Conservation (phyloP, 495 filamentous ascomycete genomes). For the Penicillium taxi region DNA sequence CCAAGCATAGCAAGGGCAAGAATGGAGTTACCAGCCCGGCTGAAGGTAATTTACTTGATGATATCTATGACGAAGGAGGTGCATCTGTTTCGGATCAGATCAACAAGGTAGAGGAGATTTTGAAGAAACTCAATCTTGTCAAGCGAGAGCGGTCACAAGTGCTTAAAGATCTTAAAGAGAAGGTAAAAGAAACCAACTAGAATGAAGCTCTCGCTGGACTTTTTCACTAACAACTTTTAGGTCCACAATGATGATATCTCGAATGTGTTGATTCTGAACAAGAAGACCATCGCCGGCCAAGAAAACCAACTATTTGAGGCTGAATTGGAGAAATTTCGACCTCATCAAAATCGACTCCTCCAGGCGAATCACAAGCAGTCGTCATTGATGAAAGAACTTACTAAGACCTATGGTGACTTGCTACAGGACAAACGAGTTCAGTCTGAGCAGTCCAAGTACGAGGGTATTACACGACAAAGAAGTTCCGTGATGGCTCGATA, state of each 20-base stretch:
- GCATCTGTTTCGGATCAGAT: slow-evolving; percentile 86
- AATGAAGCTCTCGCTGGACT: too few species aligned
- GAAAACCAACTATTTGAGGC: slow-evolving; percentile 86
- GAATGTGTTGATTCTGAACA: slow-evolving; percentile 92
- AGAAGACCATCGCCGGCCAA: slow-evolving; percentile 77
- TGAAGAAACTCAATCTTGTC: slow-evolving; percentile 85
- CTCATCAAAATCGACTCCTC: slow-evolving; percentile 82
- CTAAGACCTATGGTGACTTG: slow-evolving; percentile 75
- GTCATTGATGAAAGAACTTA: slow-evolving; percentile 90
- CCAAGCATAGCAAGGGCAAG: slow-evolving; percentile 53
- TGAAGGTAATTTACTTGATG: slow-evolving; percentile 78
- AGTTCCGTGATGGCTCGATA: slow-evolving; percentile 77
- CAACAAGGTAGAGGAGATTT: slow-evolving; percentile 74
- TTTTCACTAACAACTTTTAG: slow-evolving; percentile 35
- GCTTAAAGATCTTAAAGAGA: slow-evolving; percentile 93
- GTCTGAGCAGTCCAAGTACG: slow-evolving; percentile 90
- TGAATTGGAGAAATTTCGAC: slow-evolving; percentile 92
- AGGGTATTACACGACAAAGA: slow-evolving; percentile 74
- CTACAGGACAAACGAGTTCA: slow-evolving; percentile 92
- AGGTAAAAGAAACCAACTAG: slow-evolving; percentile 55
- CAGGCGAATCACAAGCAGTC: slow-evolving; percentile 93
- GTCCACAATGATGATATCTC: slow-evolving; percentile 95
- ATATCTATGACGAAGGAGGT: slow-evolving; percentile 75
- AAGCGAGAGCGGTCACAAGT: slow-evolving; percentile 87
- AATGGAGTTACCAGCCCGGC: slow-evolving; percentile 56